Conservation (phyloP, 306 rosid species). For the Argentina anserina region DNA sequence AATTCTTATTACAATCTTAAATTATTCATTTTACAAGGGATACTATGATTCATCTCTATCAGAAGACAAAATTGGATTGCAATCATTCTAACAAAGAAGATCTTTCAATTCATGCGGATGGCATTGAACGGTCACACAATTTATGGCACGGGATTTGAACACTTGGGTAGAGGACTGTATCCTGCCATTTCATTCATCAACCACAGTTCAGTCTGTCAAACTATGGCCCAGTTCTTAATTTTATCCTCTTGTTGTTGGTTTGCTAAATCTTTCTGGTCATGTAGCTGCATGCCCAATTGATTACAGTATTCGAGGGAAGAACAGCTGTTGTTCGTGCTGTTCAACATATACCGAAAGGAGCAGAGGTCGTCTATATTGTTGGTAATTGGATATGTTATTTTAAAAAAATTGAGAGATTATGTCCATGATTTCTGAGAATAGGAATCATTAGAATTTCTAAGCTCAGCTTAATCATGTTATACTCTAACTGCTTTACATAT, state of each 20-base stretch:
- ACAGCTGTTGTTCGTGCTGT: constrained; percentile 71
- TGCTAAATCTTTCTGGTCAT: constrained; percentile 35
- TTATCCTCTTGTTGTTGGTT: constrained; percentile 15
- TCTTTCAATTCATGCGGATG: constrained; percentile 53
- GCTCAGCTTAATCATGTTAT: background rate
- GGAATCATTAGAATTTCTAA: background rate
- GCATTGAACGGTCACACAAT: constrained; percentile 91
- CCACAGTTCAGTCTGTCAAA: constrained; percentile 63
- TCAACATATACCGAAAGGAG: constrained; percentile 58
- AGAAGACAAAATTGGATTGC: constrained; percentile 4
- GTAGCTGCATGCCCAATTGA: constrained; percentile 80
- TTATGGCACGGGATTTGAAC: constrained; percentile 61
- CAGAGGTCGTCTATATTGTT: constrained; percentile 51
- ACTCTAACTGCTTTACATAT: background rate
- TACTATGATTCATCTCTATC: constrained; percentile 6
- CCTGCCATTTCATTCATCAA: constrained; percentile 80
- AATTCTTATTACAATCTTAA: background rate
- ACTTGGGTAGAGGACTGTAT: constrained; percentile 65
- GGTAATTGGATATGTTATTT: background rate
- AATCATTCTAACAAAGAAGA: constrained; percentile 10
- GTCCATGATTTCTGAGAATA: background rate
- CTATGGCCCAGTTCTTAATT: constrained; percentile 1
- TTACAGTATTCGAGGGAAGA: constrained; percentile 73
- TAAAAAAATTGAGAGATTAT: background rate
- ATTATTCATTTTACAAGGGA: background rate